Evolutionary conservation across 164 flowering plant genomes (phyloP).

Genomic region (Magnolia officinalis): DNA sequence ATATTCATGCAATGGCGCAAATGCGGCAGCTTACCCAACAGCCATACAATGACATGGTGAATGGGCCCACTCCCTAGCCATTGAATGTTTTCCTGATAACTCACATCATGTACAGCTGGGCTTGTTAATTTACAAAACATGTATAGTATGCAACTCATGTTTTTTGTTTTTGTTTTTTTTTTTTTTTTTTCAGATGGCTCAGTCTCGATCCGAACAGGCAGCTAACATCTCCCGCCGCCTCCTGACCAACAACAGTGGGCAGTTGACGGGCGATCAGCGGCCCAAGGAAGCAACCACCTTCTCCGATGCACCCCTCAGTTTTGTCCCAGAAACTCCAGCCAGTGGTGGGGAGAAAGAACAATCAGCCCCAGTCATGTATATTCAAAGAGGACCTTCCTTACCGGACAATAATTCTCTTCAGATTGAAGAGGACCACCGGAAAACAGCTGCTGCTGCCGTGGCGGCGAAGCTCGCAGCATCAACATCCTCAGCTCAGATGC

Average conservation of each 20-base stretch:
- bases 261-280: slow-evolving; percentile 35
- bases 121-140: background rate
- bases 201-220: slow-evolving; percentile 50
- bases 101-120: background rate
- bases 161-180: too few species aligned
- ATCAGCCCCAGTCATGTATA: slow-evolving; percentile 50
- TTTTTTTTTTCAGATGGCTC: slow-evolving; percentile 51
- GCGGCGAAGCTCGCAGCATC: slow-evolving; percentile 91
- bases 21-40: too few species aligned
- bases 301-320: slow-evolving; percentile 26
- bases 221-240: slow-evolving; percentile 39
- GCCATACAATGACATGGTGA: too few species aligned
- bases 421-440: slow-evolving; percentile 54
- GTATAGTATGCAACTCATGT: background rate
- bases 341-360: slow-evolving; percentile 42
- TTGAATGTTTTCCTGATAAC: too few species aligned
- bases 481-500: slow-evolving; percentile 92
- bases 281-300: slow-evolving; percentile 36
- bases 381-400: slow-evolving; percentile 31
- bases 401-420: slow-evolving; percentile 29
- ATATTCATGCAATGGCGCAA: too few species aligned
- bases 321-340: slow-evolving; percentile 20
- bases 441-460: slow-evolving; percentile 87
- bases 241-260: slow-evolving; percentile 20
- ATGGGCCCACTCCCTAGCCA: too few species aligned